These are phyloP conservation scores for Neurospora sublineolata DNA, from an alignment of 495 filamentous ascomycete genomes.

Conservation along the genomic window DNA sequence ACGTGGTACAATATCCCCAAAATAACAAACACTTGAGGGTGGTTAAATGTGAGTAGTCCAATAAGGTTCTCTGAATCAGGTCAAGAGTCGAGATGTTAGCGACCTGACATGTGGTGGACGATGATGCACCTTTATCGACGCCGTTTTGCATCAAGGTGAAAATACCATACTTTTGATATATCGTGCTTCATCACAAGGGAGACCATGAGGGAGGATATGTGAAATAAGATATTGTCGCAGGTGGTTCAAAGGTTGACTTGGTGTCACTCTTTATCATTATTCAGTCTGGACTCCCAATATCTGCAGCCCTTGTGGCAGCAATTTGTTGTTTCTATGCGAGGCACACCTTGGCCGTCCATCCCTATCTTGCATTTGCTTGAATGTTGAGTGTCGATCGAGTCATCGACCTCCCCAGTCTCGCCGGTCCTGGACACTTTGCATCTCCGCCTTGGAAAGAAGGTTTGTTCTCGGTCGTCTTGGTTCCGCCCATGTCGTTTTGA, in stretches of 20 bases:
- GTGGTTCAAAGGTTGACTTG: neutral
- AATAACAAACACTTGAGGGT: neutral
- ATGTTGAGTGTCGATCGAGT: neutral
- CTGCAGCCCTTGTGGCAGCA: neutral
- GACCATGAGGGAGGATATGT: neutral
- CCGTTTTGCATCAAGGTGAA: neutral
- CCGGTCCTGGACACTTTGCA: neutral
- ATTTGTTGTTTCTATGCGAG: neutral
- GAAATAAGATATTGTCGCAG: neutral
- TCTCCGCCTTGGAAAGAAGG: neutral
- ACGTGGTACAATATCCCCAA: neutral
- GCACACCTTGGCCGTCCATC: neutral
- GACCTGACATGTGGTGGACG: neutral
- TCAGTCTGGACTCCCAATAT: neutral
- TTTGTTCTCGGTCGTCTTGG: neutral
- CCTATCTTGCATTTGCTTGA: neutral
- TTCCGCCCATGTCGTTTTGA: neutral
- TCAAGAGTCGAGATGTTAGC: neutral
- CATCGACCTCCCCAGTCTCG: neutral
- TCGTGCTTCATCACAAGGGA: constrained; percentile 1
- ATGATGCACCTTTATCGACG: neutral
- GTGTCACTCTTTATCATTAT: neutral
- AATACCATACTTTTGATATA: constrained; percentile 5
- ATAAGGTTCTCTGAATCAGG: neutral
- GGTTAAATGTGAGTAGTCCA: neutral